Evolutionary conservation across 2,329 filamentous ascomycete genomes (phyloP), one percentile per base, ranked within the genome.

Genomic region (Aspergillus cejpii): DNA sequence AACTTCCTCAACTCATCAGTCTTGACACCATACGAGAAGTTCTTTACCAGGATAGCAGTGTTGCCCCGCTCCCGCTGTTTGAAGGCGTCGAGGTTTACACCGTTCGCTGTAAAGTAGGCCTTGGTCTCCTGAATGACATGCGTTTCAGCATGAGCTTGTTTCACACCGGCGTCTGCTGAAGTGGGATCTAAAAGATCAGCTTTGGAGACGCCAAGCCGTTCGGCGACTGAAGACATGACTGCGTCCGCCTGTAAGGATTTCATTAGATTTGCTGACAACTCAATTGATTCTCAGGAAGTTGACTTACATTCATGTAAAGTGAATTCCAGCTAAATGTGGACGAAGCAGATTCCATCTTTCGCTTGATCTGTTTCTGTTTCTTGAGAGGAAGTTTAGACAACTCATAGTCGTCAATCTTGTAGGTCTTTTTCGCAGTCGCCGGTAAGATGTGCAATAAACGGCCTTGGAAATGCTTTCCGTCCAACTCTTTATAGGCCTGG

Each of bases 81-180:
- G 73, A 98, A 97, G 8, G 90, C 85, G 52, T 96, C 84, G 37
- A 98, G 75, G 66, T 97, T 88, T 17, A 97, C 86, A 27, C 91
- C 91, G 53, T 96, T 87, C 36, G 84, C 78, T 42, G 78, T 75
- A 62, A 98, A 95, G 69, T 94, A 98, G 7, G 84, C 76, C 68
- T 96, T 97, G 2, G 89, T 95, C 66, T 97, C 92, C 69, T 95
- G 88, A 47, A 98, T 97, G 55, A 95, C 80, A 51, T 92, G 85
- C 17, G 91, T 97, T 74, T 98, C 92, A 34, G 91, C 92, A 65
- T 96, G 85, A 7, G 92, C 92, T 73, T 97, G 92, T 73, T 94
- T 96, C 45, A 98, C 86, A 36, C 87, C 91, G 47, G 91, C 89
- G 68, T 96, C 89, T 44, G 91, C 83, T 47, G 87, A 95, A 3